Evolutionary conservation across 73 alveolate species (phyloP).

Genomic region (Tetrahymena malaccensis): DNA sequence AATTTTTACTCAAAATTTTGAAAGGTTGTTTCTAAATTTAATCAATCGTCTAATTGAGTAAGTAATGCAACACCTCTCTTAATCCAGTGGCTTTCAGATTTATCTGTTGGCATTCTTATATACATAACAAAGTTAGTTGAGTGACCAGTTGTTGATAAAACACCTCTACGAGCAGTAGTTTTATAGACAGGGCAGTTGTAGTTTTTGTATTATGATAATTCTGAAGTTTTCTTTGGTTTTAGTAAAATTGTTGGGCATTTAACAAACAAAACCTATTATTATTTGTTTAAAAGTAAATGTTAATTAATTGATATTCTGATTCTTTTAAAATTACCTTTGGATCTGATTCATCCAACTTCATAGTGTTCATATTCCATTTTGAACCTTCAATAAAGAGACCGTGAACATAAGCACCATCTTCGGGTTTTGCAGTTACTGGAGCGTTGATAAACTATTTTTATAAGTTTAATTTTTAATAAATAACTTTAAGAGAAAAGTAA

Average conservation of each 20-base stretch:
- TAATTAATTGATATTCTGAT: conserved; percentile 73
- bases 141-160: conserved; percentile 95
- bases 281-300: conserved; percentile 66
- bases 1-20: neutral
- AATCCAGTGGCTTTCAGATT: conserved; percentile 89
- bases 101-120: conserved; percentile 71
- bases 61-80: conserved; percentile 94
- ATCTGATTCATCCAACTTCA: conserved; percentile 85
- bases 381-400: conserved; percentile 97
- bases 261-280: conserved; percentile 84
- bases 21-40: neutral
- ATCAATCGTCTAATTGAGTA: conserved; percentile 90
- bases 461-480: conserved; percentile 54
- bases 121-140: conserved; percentile 91
- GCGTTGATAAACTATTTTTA: conserved; percentile 61
- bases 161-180: conserved; percentile 83
- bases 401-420: conserved; percentile 93
- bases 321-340: conserved; percentile 85
- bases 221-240: conserved; percentile 80
- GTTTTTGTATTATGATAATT: conserved; percentile 67
- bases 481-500: conserved; percentile 20
- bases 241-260: conserved; percentile 99
- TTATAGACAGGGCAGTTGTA: conserved; percentile 82
- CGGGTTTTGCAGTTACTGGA: conserved; percentile 70
- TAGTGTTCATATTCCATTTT: conserved; percentile 91